Evolutionary conservation across 108 stramenopile genomes (phyloP).

Genomic region (Schizochytrium sp.): DNA sequence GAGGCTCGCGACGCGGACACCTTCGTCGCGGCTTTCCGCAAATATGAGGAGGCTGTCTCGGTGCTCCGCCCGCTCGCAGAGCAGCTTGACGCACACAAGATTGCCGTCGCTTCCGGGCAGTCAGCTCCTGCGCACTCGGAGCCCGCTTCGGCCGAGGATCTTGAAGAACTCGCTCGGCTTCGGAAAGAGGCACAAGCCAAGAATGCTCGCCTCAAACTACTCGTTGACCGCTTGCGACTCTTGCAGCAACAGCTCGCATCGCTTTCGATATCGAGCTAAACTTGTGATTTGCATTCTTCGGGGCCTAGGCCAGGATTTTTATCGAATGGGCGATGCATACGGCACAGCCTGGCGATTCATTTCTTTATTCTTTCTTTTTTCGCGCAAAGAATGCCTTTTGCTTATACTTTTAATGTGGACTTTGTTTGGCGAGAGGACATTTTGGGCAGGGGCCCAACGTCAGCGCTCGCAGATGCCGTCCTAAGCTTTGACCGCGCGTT

Average conservation of each 20-base stretch:
- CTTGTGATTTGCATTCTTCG: not conserved
- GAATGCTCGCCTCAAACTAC: not conserved
- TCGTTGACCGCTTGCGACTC: not conserved
- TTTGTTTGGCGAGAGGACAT: too few relatives aligned
- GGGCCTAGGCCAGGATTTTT: not conserved
- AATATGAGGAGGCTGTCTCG: not conserved
- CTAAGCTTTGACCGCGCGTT: too few relatives aligned
- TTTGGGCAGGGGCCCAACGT: too few relatives aligned
- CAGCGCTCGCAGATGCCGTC: too few relatives aligned
- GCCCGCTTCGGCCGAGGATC: conserved; percentile 25
- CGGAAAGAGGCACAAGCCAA: not conserved
- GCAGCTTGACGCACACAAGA: not conserved
- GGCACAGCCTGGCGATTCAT: too few relatives aligned
- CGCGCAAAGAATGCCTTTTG: too few relatives aligned
- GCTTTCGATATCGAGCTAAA: not conserved
- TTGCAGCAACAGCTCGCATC: not conserved
- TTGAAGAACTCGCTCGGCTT: not conserved
- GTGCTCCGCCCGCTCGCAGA: not conserved
- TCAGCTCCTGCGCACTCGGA: conserved; percentile 6
- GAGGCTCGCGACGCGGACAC: not conserved
- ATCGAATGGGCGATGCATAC: not conserved
- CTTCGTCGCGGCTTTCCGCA: not conserved
- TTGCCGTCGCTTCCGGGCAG: too few relatives aligned
- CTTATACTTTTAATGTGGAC: too few relatives aligned
- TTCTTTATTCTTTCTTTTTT: too few relatives aligned